These are phyloP conservation scores for Cryptococcus jaspeensis DNA, from an alignment of 1,284 basidiomycete genomes.

Conservation along the genomic window DNA sequence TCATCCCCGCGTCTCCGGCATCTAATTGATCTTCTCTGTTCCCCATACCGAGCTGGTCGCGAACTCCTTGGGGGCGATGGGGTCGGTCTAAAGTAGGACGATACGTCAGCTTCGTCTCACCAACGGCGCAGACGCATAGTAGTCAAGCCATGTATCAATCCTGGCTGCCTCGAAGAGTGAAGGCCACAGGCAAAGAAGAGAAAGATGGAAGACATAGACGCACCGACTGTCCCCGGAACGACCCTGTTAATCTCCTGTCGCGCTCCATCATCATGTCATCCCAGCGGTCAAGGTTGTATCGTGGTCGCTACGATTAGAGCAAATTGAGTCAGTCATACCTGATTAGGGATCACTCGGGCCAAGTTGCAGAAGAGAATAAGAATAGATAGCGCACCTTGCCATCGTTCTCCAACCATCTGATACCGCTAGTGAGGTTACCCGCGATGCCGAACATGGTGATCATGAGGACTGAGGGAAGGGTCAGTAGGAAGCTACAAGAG, in stretches of 20 bases:
- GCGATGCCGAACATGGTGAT: constrained; percentile 85
- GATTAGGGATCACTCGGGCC: background rate
- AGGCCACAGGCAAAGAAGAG: background rate
- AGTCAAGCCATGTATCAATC: no score
- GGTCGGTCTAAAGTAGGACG: constrained; percentile 60
- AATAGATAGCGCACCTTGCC: constrained; percentile 68
- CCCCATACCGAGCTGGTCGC: constrained; percentile 76
- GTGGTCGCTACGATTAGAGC: constrained; percentile 64
- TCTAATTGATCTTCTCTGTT: constrained; percentile 57
- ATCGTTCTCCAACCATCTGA: constrained; percentile 75
- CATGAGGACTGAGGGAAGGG: constrained; percentile 63
- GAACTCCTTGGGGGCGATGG: constrained; percentile 69
- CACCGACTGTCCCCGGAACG: constrained; percentile 78
- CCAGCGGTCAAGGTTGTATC: constrained; percentile 82
- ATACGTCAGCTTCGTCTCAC: background rate
- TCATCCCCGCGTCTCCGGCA: background rate
- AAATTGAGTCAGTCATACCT: background rate
- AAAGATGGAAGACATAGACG: constrained; percentile 35
- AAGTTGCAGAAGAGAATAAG: background rate
- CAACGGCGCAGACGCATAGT: background rate
- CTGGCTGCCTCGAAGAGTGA: background rate
- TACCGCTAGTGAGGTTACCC: constrained; percentile 77
- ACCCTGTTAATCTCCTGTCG: constrained; percentile 84
- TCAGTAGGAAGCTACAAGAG: background rate
- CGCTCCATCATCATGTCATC: constrained; percentile 94